These are phyloP conservation scores for Camellia sinensis DNA, from an alignment of 148 eudicot genomes.

Conservation along the genomic window DNA sequence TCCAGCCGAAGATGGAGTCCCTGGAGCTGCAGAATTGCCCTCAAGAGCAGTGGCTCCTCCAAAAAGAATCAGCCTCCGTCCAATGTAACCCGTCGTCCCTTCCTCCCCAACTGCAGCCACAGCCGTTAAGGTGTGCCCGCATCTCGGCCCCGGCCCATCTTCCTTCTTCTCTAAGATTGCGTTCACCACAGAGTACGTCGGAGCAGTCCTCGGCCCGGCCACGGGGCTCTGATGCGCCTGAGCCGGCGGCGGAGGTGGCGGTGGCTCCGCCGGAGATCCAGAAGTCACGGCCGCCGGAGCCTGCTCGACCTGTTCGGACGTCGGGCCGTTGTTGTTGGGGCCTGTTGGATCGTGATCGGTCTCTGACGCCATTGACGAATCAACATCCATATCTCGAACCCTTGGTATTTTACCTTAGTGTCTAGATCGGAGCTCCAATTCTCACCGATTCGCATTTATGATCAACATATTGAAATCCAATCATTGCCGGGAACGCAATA, in stretches of 20 bases:
- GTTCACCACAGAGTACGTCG: conserved; percentile 75
- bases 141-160: conserved; percentile 90
- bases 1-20: conserved; percentile 92
- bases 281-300: conserved; percentile 11
- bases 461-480: conserved; percentile 12
- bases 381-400: conserved; percentile 48
- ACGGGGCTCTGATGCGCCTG: conserved; percentile 33
- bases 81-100: conserved; percentile 67
- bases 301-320: conserved; percentile 24
- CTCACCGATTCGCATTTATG: no score
- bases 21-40: conserved; percentile 20
- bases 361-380: conserved; percentile 39
- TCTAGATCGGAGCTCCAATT: conserved; percentile 16
- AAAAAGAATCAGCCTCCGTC: conserved; percentile 78
- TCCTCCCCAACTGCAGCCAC: conserved; percentile 93
- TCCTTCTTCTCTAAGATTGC: conserved; percentile 80
- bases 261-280: no score
- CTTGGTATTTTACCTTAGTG: background rate
- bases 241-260: conserved; percentile 5
- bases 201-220: conserved; percentile 81
- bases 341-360: conserved; percentile 1
- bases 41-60: conserved; percentile 97
- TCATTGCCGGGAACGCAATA: background rate
- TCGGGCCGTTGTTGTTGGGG: conserved; percentile 17
- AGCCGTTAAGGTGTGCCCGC: conserved; percentile 93